These are phyloP conservation scores for Middelhovenomyces tepae DNA, from an alignment of 805 yeast species.

Conservation along the genomic window DNA sequence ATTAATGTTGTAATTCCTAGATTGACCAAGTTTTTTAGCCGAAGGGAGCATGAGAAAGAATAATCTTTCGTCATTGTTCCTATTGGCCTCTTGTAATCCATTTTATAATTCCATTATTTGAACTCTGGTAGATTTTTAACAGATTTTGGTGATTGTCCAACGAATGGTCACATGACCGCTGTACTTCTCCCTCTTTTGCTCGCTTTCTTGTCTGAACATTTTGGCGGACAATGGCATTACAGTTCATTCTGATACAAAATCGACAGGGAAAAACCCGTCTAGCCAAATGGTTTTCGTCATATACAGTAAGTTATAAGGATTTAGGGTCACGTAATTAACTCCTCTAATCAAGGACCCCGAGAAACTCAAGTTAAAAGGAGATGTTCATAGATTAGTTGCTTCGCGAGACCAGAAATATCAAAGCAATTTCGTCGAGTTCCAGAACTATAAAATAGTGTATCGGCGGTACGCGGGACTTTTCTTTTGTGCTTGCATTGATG, in stretches of 20 bases:
- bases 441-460: slow-evolving; percentile 63
- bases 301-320: slow-evolving; percentile 28
- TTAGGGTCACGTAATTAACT: slow-evolving; percentile 20
- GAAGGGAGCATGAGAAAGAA: too few relatives aligned
- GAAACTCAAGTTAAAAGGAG: slow-evolving; percentile 41
- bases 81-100: too few relatives aligned
- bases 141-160: too few relatives aligned
- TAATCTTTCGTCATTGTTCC: too few relatives aligned
- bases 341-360: slow-evolving; percentile 31
- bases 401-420: slow-evolving; percentile 79
- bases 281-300: slow-evolving; percentile 63
- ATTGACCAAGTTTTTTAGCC: too few relatives aligned
- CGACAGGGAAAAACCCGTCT: slow-evolving; percentile 90
- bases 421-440: slow-evolving; percentile 69
- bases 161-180: too few relatives aligned
- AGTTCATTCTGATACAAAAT: slow-evolving; percentile 74
- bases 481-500: slow-evolving; percentile 75
- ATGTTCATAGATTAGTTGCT: slow-evolving; percentile 70
- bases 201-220: too few relatives aligned
- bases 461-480: slow-evolving; percentile 87
- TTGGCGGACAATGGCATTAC: slow-evolving; percentile 86
- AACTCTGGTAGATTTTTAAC: too few relatives aligned
- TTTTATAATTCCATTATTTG: too few relatives aligned
- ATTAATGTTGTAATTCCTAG: too few relatives aligned
- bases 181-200: too few relatives aligned